Percentiles rank a stretch among this genome's conserved stretches.
These are phyloP conservation scores for Bolboschoenus planiculmis DNA, from an alignment of 176 grass and related monocot species.

Conservation along the genomic window DNA sequence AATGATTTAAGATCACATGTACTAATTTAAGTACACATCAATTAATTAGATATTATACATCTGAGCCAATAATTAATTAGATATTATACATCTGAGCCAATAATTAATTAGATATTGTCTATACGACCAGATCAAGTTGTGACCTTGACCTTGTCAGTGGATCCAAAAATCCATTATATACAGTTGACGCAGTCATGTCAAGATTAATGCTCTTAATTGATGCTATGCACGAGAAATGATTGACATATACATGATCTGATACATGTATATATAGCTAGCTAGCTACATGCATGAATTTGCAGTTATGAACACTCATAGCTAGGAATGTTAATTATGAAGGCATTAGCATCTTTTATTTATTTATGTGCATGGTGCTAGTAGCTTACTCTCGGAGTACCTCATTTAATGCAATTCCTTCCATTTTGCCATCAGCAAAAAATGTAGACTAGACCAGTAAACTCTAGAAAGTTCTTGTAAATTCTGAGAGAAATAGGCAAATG, in stretches of 20 bases:
- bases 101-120: no score
- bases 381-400: neutral
- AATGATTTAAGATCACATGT: no score
- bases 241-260: neutral
- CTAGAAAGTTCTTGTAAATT: neutral
- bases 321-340: neutral
- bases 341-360: neutral
- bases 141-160: no score
- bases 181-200: neutral
- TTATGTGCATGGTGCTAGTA: no score
- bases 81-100: no score
- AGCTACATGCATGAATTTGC: no score
- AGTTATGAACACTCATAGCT: neutral
- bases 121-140: no score
- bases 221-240: conserved; percentile 1
- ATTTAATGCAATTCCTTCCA: neutral
- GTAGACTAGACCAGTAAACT: neutral
- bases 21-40: no score
- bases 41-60: no score
- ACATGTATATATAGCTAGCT: neutral
- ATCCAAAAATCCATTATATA: no score
- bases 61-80: no score
- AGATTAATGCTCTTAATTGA: neutral
- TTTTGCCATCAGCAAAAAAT: no score
- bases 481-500: neutral